Evolutionary conservation across 2,329 filamentous ascomycete genomes (phyloP).

Genomic region (Exophiala viscosa): DNA sequence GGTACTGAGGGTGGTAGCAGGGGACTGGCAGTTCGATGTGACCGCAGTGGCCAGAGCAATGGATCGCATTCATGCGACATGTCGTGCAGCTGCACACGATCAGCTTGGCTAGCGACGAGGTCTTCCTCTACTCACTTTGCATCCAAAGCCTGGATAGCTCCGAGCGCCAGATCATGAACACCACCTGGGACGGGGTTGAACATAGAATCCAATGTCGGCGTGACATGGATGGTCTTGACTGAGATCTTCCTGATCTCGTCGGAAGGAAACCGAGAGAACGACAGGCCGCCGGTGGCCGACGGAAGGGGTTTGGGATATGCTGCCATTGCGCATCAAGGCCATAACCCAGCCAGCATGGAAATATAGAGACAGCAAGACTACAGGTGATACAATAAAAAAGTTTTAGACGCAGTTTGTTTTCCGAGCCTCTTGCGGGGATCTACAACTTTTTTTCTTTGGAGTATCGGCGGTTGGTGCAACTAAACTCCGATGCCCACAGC

Average conservation of each 20-base stretch:
- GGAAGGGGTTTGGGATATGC: conserved; percentile 68
- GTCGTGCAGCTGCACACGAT: conserved; percentile 69
- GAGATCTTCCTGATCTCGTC: conserved; percentile 85
- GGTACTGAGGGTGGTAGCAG: conserved; percentile 94
- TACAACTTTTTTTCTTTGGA: conserved; percentile 2
- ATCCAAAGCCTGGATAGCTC: conserved; percentile 64
- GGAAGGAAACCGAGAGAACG: conserved; percentile 79
- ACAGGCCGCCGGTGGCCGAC: conserved; percentile 78
- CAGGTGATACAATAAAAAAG: background rate
- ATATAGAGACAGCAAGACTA: background rate
- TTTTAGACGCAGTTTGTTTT: background rate
- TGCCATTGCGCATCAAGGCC: conserved; percentile 35
- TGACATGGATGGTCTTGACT: conserved; percentile 89
- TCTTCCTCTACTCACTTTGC: conserved; percentile 15
- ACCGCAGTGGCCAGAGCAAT: conserved; percentile 87
- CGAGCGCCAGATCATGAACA: conserved; percentile 86
- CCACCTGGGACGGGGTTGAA: conserved; percentile 86
- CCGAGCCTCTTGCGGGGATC: background rate
- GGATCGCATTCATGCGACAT: conserved; percentile 76
- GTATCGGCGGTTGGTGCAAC: background rate
- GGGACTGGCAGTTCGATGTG: conserved; percentile 92
- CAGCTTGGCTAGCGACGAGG: conserved; percentile 4
- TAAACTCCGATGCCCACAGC: background rate
- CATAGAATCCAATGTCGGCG: conserved; percentile 88
- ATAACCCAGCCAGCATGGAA: conserved; percentile 5